These are phyloP conservation scores for Phytophthora cajani DNA, from an alignment of 352 stramenopile species.

Conservation along the genomic window DNA sequence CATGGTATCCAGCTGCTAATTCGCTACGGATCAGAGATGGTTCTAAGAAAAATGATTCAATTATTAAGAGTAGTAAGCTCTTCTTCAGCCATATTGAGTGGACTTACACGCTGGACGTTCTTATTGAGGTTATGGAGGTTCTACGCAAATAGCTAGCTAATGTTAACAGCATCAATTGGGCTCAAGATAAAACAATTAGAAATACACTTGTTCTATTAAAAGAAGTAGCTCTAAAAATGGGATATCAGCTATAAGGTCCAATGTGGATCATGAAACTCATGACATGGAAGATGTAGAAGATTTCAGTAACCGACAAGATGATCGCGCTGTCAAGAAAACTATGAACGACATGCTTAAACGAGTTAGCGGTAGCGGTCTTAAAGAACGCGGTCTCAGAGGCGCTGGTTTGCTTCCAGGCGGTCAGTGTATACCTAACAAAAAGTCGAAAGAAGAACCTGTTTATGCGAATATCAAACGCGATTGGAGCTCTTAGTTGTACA, in stretches of 20 bases:
- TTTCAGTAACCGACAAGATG: not conserved
- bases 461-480: not conserved
- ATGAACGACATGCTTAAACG: conserved; percentile 3
- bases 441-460: not conserved
- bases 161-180: too few relatives aligned
- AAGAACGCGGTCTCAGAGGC: not conserved
- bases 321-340: not conserved
- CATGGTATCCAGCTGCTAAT: not conserved
- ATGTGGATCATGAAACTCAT: too few relatives aligned
- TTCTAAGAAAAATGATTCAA: not conserved
- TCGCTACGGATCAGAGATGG: not conserved
- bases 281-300: not conserved
- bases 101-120: not conserved
- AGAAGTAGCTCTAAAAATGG: not conserved
- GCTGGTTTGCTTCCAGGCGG: not conserved
- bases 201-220: not conserved
- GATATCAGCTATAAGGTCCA: not conserved
- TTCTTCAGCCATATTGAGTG: not conserved
- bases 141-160: not conserved
- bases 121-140: not conserved
- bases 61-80: not conserved
- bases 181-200: too few relatives aligned
- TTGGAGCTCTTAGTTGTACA: too few relatives aligned
- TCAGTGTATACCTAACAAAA: not conserved
- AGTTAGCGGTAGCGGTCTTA: not conserved